Evolutionary conservation across 129 eudicot species (phyloP), one percentile per base, ranked within the genome.

Genomic region (Escallonia rubra): DNA sequence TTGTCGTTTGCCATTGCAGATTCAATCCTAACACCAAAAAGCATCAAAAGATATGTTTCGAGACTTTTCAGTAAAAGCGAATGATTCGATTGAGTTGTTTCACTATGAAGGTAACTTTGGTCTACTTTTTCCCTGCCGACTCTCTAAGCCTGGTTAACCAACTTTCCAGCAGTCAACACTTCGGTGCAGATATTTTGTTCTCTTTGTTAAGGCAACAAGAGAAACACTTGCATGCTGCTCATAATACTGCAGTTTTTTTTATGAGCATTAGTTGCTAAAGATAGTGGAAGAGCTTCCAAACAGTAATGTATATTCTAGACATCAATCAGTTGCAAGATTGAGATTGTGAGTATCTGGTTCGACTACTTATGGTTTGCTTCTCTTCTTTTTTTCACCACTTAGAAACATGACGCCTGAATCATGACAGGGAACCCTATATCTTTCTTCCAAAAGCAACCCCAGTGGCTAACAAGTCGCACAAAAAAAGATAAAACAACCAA

Each of bases 371-470:
- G 39, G 53, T 4, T 23, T 23, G 34, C 34, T 23, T 23, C 34
- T 23, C 34, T 23, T 23, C 34, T 23, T 23, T 23, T 23, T 23
- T 23, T 23, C 34, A 23, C 34, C 34, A 23, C 34, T 23, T 23
- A 1, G 34, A 23, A 23, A 23, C 12, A 8, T 75, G 84, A 80
- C 72, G 78, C 72, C 75, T 72, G 53, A 67, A 51, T 67, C 72
- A 76, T 63, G 14, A 59, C 4, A 43, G 38, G 23, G 23, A 68
- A 43, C 42, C 41, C 57, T 39, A 34, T 4, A 59, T 55, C 46
- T 49, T 75, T 65, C 67, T 69, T 66, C 60, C 61, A 75, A 80
- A 64, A 63, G 76, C 74, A 52, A 80, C 79, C 79, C 71, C 43
- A 72, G 72, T 55, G 76, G 88, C 50, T 61, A 69, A 56, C 77